These are phyloP conservation scores for Porcisia hertigi DNA, from an alignment of 208 protist genomes.

Conservation along the genomic window DNA sequence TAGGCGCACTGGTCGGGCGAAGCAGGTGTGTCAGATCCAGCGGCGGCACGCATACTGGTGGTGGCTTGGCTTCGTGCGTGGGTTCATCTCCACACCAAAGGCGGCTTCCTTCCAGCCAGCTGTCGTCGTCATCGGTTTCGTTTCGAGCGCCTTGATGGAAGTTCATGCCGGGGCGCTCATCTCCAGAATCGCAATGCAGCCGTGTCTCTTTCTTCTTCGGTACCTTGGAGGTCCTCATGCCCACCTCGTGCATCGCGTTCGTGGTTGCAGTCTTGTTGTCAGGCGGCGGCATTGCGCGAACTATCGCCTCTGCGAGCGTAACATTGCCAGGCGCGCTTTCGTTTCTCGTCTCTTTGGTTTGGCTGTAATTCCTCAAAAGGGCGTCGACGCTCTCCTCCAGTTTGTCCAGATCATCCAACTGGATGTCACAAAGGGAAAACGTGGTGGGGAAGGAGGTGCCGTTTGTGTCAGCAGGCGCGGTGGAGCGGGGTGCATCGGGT, in stretches of 20 bases:
- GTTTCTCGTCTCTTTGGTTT: background rate
- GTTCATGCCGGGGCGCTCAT: too few species aligned
- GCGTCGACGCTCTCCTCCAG: constrained; percentile 28
- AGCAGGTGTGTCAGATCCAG: constrained; percentile 19
- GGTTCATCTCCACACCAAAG: constrained; percentile 15
- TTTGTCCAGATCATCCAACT: constrained; percentile 22
- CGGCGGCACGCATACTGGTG: constrained; percentile 13
- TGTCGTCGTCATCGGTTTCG: background rate
- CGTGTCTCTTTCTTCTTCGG: background rate
- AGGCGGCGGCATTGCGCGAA: constrained; percentile 4
- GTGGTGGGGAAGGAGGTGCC: background rate
- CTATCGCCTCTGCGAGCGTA: constrained; percentile 3
- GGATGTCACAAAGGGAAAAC: constrained; percentile 2
- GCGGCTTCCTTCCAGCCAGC: background rate
- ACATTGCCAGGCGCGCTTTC: background rate
- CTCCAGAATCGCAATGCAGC: background rate
- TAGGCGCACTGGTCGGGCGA: constrained; percentile 4
- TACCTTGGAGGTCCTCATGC: background rate
- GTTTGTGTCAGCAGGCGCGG: too few species aligned
- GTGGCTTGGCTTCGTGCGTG: background rate
- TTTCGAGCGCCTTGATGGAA: too few species aligned
- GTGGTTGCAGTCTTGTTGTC: background rate
- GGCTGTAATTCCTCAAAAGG: constrained; percentile 15
- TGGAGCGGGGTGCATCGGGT: background rate
- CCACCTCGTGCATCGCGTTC: background rate